Base-by-base conservation (phyloP, 2,329 filamentous ascomycete genomes). In the Xylaria sp. region DNA sequence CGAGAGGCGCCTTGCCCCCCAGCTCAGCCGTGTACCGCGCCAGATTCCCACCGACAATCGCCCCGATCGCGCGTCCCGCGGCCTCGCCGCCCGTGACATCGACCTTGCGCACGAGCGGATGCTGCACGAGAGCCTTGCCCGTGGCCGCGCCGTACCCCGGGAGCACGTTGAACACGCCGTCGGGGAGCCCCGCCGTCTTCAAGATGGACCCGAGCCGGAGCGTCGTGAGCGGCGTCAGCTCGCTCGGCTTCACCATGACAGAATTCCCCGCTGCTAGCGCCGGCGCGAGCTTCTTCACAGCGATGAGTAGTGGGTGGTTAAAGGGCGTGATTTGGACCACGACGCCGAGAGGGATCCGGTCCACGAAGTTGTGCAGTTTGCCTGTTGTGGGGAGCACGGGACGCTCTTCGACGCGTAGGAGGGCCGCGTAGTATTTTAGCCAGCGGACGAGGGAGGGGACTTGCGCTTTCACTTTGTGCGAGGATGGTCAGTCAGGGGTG, bases 21-120 rank as follows among this genome's bases (percentile, higher is more conserved):
- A 93, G 85, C 81, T 93, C 90, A 29, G 92, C 88, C 44, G 90
- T 92, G 73, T 90, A 90, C 74, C 89, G 87, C 76, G 91, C 90
- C 73, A 93, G 80, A 79, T 92, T 92, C 70, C 84, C 86, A 50
- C 88, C 87, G 29, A 87, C 90, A 48, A 91, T 85, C 51, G 88
- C 84, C 71, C 92, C 90, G 74, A 93, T 92, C 42, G 87, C 86
- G 66, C 89, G 84, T 5, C 91, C 91, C 21, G 91, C 89, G n/a
- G 82, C 81, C 25, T 91, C 93, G n/a, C 90, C 91, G 51, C 92
- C 91, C 44, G 91, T 93, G 74, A 94, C 90, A 72, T 92, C 91
- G 65, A 93, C 86, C 82, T 93, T 93, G 79, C 87, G 81, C 1
- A 87, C 80, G 1, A 84, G 78, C 1, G 79, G 78, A 65, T 86